Base-by-base conservation (phyloP, 352 stramenopile species). In the Aphanomyces astaci region DNA sequence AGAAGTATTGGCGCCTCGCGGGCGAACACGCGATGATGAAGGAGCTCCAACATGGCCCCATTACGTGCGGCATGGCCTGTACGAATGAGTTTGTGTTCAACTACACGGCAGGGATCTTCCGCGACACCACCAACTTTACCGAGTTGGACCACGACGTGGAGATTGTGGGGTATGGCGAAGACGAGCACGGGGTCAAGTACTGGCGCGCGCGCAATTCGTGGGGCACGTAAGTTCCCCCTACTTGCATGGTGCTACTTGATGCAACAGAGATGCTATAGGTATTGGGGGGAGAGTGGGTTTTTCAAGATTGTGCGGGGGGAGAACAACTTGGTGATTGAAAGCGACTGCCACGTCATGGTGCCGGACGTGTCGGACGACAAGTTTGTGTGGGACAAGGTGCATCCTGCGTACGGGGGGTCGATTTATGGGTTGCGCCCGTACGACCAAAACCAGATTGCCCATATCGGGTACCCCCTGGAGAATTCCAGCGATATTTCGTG, bases 1-100 rank as follows among this genome's bases (percentile, higher is more conserved):
- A 92, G 69, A 73, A 63, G 24, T 82, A 89, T 55, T 79, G 82
- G 1, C 83, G 84, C 72, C 33, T 94, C 60, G 43, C 74, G 2
- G 85, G 85, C n/a, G 85, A 94, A 56, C 67, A 81, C 1, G 80
- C 82, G 4, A 94, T 94, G 80, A 94, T 94, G 78, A 90, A 90
- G 60, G 85, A 92, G 72, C 79, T 87, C 27, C 71, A 72, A 13
- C 78, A 76, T 13, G 96, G 96, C 1, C 95, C 95, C 5, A 96
- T 98, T 63, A 94, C 94, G 4, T 97, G 94, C 52, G 91, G 86
- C 55, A 95, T 98, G 53, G 93, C 97, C 62, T 97, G 94, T 65
- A 90, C 82, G 72, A n/a, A 82, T 10, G 79, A 73, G 24, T 92
- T 96, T 69, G 87, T 77, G 52, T 90, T 87, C 65, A 78, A 93